Conservation (phyloP, 768 basidiomycete genomes). For the Tremella yokohamensis region DNA sequence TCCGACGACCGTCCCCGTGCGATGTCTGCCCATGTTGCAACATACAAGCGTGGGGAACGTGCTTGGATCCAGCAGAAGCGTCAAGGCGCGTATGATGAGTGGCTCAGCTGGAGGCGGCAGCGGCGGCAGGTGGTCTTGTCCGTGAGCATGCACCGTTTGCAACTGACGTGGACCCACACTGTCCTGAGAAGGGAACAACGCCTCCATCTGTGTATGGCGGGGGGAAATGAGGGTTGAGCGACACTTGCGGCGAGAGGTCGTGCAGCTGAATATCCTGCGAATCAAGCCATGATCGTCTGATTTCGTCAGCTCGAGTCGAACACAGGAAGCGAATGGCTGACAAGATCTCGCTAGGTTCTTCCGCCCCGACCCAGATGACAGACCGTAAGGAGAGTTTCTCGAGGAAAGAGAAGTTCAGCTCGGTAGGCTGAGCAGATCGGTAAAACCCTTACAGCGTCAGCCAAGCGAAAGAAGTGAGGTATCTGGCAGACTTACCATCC, state of each 20-base stretch:
- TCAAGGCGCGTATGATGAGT: conserved; percentile 51
- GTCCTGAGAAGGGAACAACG: conserved; percentile 37
- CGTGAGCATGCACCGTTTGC: neutral
- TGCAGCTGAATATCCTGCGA: conserved; percentile 48
- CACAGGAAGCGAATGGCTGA: conserved; percentile 21
- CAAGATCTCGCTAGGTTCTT: conserved; percentile 50
- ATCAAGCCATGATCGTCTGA: conserved; percentile 45
- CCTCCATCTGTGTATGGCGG: conserved; percentile 41
- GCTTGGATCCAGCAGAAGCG: conserved; percentile 46
- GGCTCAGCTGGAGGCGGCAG: conserved; percentile 49
- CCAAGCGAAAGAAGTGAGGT: conserved; percentile 1
- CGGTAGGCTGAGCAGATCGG: conserved; percentile 52
- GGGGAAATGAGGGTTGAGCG: conserved; percentile 46
- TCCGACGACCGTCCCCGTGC: conserved; percentile 50
- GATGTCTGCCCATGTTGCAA: conserved; percentile 51
- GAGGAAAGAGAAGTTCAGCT: conserved; percentile 57
- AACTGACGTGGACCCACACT: conserved; percentile 25
- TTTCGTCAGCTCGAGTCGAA: neutral
- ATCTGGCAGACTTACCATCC: conserved; percentile 35
- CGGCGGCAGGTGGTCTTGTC: conserved; percentile 41
- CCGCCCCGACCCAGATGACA: conserved; percentile 52
- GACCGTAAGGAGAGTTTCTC: conserved; percentile 53
- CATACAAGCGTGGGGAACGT: conserved; percentile 50
- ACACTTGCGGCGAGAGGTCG: conserved; percentile 44
- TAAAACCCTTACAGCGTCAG: conserved; percentile 41